These are phyloP conservation scores for Chaetomiaceae sp. DNA, from an alignment of 2,329 filamentous ascomycete species.

Conservation along the genomic window DNA sequence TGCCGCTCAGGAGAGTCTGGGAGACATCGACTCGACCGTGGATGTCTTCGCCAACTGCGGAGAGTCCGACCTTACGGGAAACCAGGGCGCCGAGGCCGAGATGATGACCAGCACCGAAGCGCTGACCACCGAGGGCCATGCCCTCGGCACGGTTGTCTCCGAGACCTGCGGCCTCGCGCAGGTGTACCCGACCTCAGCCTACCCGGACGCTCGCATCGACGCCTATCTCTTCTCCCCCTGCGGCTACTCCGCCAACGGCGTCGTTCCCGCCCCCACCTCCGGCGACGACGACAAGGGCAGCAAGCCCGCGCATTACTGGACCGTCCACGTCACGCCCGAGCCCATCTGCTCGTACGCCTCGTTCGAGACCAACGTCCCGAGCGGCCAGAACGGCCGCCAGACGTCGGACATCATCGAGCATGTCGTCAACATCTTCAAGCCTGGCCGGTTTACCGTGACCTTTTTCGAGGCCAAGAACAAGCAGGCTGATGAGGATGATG, in stretches of 20 bases:
- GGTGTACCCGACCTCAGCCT: slow-evolving; percentile 80
- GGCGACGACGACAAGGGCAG: slow-evolving; percentile 39
- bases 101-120: slow-evolving; percentile 50
- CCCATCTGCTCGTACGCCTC: slow-evolving; percentile 96
- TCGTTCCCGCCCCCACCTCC: slow-evolving; percentile 72
- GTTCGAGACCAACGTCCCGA: slow-evolving; percentile 96
- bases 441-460: slow-evolving; percentile 95
- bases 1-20: slow-evolving; percentile 54
- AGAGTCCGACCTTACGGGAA: slow-evolving; percentile 43
- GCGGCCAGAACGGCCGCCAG: slow-evolving; percentile 78
- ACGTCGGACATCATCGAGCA: slow-evolving; percentile 90
- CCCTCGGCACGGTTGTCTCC: slow-evolving; percentile 86
- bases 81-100: slow-evolving; percentile 55
- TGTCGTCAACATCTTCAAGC: slow-evolving; percentile 93
- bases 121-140: slow-evolving; percentile 87
- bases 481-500: slow-evolving; percentile 1
- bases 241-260: slow-evolving; percentile 94
- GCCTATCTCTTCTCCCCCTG: slow-evolving; percentile 96
- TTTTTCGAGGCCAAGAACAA: slow-evolving; percentile 82
- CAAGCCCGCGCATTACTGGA: slow-evolving; percentile 82
- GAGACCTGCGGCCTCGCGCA: slow-evolving; percentile 84
- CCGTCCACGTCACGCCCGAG: slow-evolving; percentile 96
- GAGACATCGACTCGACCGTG: slow-evolving; percentile 54
- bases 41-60: slow-evolving; percentile 76
- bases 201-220: slow-evolving; percentile 89